phyloP scores from a whole-genome alignment of 1,284 basidiomycete species.

The Phellopilus nigrolimitatus region DNA sequence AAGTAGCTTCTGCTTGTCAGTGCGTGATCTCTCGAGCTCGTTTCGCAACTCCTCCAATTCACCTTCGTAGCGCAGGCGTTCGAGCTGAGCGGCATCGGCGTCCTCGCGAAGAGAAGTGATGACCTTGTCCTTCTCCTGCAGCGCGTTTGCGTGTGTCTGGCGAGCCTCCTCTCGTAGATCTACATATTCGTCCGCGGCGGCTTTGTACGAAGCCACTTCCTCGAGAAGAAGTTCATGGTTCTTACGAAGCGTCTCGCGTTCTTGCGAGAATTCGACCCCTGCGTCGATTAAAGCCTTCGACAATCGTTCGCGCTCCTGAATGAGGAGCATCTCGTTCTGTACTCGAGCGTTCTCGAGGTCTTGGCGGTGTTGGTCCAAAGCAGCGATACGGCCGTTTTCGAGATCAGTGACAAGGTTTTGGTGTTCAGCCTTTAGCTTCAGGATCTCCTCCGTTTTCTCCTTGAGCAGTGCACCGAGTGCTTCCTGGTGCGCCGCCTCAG shows the following conservation, averaged over 20 bases:
- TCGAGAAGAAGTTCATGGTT: constrained; percentile 52
- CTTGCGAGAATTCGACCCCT: constrained; percentile 29
- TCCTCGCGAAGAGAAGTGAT: constrained; percentile 47
- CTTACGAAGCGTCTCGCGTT: constrained; percentile 36
- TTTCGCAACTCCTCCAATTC: constrained; percentile 52
- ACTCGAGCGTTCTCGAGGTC: constrained; percentile 37
- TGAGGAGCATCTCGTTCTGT: constrained; percentile 35
- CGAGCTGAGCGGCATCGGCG: constrained; percentile 39
- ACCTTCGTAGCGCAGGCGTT: constrained; percentile 49
- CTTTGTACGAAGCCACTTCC: constrained; percentile 61
- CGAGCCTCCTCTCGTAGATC: constrained; percentile 47
- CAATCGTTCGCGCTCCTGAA: constrained; percentile 39
- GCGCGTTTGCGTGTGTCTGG: constrained; percentile 43
- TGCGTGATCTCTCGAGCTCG: constrained; percentile 55
- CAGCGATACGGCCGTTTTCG: constrained; percentile 38
- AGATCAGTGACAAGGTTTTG: constrained; percentile 40
- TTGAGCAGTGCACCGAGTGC: constrained; percentile 21
- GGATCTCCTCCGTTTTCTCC: constrained; percentile 33
- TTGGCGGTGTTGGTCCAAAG: constrained; percentile 42
- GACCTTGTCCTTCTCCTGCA: constrained; percentile 46
- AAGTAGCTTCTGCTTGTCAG: constrained; percentile 56
- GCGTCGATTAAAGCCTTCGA: constrained; percentile 35
- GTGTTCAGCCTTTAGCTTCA: constrained; percentile 42
- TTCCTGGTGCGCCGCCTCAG: constrained; percentile 27
- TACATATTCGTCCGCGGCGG: constrained; percentile 50